Conservation (phyloP, 768 basidiomycete genomes). For the Tephrocybe sp. region DNA sequence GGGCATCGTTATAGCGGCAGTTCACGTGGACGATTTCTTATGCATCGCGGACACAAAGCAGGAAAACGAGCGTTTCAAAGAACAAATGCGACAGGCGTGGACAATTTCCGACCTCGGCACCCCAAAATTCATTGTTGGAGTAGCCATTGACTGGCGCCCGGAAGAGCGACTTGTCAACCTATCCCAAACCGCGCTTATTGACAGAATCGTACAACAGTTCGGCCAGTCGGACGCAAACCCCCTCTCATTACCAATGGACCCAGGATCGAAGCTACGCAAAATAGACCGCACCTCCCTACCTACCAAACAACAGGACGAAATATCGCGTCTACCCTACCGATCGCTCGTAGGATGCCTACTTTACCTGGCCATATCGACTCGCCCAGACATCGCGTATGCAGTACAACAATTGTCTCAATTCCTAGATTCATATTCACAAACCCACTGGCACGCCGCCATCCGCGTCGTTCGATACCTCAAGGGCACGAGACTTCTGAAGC, state of each 20-base stretch:
- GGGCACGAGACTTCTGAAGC: background rate
- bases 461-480: background rate
- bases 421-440: background rate
- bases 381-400: background rate
- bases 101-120: slow-evolving; percentile 28
- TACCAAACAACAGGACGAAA: slow-evolving; percentile 7
- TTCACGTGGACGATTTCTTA: slow-evolving; percentile 36
- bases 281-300: background rate
- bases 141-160: slow-evolving; percentile 19
- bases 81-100: slow-evolving; percentile 25
- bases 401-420: slow-evolving; percentile 1
- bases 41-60: slow-evolving; percentile 13
- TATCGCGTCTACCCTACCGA: background rate
- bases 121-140: background rate
- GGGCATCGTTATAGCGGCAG: slow-evolving; percentile 24
- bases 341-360: background rate
- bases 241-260: slow-evolving; percentile 24
- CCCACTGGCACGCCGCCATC: background rate
- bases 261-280: slow-evolving; percentile 7
- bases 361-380: background rate
- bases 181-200: slow-evolving; percentile 25
- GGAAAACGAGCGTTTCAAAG: slow-evolving; percentile 19
- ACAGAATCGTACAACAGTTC: slow-evolving; percentile 20
- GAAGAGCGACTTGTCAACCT: slow-evolving; percentile 15
- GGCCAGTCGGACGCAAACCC: slow-evolving; percentile 16